These are phyloP conservation scores for Candida patagonica DNA, from an alignment of 805 yeast species.

Conservation along the genomic window DNA sequence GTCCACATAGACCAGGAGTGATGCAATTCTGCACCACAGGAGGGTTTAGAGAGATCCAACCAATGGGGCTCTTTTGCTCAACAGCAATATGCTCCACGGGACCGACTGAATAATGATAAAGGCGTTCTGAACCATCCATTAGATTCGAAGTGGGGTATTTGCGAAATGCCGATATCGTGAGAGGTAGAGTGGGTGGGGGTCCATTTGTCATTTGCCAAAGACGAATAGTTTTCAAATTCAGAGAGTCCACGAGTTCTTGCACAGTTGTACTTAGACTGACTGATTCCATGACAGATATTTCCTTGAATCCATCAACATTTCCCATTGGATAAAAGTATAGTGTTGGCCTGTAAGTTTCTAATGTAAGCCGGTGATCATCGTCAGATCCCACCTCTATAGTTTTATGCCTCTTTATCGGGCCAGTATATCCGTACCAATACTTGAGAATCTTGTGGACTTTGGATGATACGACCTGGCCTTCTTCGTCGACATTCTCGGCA, in stretches of 20 bases:
- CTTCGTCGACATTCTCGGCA: slow-evolving; percentile 4
- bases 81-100: slow-evolving; percentile 6
- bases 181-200: not conserved
- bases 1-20: slow-evolving; percentile 45
- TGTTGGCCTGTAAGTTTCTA: slow-evolving; percentile 5
- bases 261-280: not conserved
- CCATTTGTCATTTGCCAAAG: slow-evolving; percentile 1
- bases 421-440: slow-evolving; percentile 5
- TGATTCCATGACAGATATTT: not conserved
- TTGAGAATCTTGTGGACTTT: not conserved
- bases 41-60: slow-evolving; percentile 11
- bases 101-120: slow-evolving; percentile 1
- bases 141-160: not conserved
- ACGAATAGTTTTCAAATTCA: not conserved
- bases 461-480: slow-evolving; percentile 1
- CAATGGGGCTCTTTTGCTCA: slow-evolving; percentile 11
- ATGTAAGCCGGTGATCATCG: not conserved
- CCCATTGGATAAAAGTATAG: slow-evolving; percentile 6
- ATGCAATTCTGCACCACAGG: slow-evolving; percentile 1
- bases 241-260: not conserved
- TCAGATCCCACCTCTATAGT: slow-evolving; percentile 5
- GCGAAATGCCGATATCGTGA: slow-evolving; percentile 1
- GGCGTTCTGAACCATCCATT: not conserved
- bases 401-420: not conserved
- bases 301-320: not conserved